These are phyloP conservation scores for Juglanconis sp. DNA, from an alignment of 2,329 filamentous ascomycete genomes.

Conservation along the genomic window DNA sequence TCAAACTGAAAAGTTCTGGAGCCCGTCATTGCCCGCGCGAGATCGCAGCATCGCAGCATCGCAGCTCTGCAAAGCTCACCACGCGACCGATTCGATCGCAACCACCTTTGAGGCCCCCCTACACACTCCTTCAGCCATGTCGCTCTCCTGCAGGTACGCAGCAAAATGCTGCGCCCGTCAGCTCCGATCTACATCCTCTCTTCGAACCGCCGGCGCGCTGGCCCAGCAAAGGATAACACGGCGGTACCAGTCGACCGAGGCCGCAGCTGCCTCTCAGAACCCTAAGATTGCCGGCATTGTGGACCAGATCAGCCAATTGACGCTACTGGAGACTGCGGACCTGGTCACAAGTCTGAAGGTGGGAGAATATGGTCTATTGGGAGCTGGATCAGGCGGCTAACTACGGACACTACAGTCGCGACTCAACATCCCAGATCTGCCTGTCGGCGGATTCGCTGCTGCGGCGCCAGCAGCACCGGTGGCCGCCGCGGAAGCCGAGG, in stretches of 20 bases:
- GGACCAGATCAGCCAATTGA: constrained; percentile 98
- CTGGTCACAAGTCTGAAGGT: constrained; percentile 95
- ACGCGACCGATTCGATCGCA: constrained; percentile 2
- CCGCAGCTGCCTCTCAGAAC: constrained; percentile 51
- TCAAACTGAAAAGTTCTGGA: constrained; percentile 18
- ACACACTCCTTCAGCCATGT: constrained; percentile 41
- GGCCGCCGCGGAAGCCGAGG: constrained; percentile 72
- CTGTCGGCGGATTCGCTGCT: constrained; percentile 83
- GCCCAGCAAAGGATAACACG: constrained; percentile 54
- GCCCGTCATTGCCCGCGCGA: constrained; percentile 13
- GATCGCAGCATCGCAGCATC: background rate
- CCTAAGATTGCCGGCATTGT: constrained; percentile 95
- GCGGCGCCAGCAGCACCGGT: constrained; percentile 57
- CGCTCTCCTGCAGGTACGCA: constrained; percentile 60
- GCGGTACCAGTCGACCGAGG: constrained; percentile 87
- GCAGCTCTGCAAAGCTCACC: background rate
- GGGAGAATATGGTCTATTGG: constrained; percentile 21
- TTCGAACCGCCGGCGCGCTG: constrained; percentile 42
- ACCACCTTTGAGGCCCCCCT: constrained; percentile 3
- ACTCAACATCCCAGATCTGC: constrained; percentile 97
- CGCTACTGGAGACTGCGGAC: constrained; percentile 93
- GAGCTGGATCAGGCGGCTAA: constrained; percentile 1
- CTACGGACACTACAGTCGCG: constrained; percentile 58
- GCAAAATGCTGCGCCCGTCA: constrained; percentile 64
- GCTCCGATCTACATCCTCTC: constrained; percentile 47